A percentile compares a stretch with the other conserved stretches of the same genome.
These are phyloP conservation scores for Penicillium cosmopolitanum DNA, from an alignment of 495 filamentous ascomycete genomes.

Conservation along the genomic window DNA sequence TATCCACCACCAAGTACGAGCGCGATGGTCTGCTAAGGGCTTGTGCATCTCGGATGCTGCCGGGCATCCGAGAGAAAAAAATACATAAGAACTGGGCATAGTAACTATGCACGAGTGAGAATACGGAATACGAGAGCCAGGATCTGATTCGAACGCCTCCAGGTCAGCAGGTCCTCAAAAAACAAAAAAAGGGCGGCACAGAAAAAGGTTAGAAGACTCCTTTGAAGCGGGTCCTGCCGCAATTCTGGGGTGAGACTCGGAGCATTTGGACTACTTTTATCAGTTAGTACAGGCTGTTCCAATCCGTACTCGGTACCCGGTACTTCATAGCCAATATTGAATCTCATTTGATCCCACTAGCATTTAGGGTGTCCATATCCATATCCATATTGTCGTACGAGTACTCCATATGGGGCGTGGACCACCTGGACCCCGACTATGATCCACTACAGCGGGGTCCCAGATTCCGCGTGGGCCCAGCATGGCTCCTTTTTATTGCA, in stretches of 20 bases:
- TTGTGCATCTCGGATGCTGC: slow-evolving; percentile 2
- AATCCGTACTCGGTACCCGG: too few species aligned
- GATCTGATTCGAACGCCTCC: not conserved
- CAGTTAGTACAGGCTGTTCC: too few species aligned
- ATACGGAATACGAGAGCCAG: slow-evolving; percentile 1
- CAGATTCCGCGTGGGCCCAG: too few species aligned
- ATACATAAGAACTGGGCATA: not conserved
- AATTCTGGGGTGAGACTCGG: not conserved
- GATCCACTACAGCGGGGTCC: too few species aligned
- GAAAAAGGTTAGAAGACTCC: not conserved
- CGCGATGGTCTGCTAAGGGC: not conserved
- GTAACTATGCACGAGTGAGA: not conserved
- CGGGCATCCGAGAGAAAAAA: not conserved
- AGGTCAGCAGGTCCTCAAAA: not conserved
- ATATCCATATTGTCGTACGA: too few species aligned
- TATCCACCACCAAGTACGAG: not conserved
- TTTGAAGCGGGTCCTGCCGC: not conserved
- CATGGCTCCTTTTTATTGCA: too few species aligned
- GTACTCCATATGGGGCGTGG: too few species aligned
- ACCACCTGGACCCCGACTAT: too few species aligned
- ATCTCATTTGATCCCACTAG: too few species aligned
- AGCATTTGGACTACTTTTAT: too few species aligned
- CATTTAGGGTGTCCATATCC: too few species aligned
- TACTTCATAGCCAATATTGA: too few species aligned
- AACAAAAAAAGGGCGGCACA: not conserved